Conservation (phyloP, 2,329 filamentous ascomycete species). For the Sclerotinia subarctica region DNA sequence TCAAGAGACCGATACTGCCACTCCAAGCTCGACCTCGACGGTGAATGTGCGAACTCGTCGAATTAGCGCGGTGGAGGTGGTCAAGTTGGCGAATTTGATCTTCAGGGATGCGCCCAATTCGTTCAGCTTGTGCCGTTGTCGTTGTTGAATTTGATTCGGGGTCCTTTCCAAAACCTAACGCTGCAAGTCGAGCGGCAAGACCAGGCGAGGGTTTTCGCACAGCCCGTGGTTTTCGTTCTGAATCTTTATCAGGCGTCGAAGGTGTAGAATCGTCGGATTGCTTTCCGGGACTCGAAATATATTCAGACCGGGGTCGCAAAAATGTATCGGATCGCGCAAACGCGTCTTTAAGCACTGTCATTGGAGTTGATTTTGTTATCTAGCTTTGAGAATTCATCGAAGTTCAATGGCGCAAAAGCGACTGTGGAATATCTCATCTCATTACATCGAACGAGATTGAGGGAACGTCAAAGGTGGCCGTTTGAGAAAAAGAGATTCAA, state of each 20-base stretch:
- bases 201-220: slow-evolving; percentile 61
- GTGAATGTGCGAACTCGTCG: slow-evolving; percentile 50
- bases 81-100: slow-evolving; percentile 68
- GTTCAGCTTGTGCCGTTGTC: slow-evolving; percentile 37
- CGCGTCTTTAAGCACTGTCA: slow-evolving; percentile 28
- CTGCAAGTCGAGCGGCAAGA: slow-evolving; percentile 62
- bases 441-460: slow-evolving; percentile 15
- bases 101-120: slow-evolving; percentile 68
- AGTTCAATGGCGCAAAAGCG: slow-evolving; percentile 20
- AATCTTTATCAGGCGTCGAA: slow-evolving; percentile 26
- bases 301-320: slow-evolving; percentile 26
- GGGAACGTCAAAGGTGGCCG: background rate
- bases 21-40: slow-evolving; percentile 71
- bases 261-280: slow-evolving; percentile 22
- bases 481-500: background rate
- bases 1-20: slow-evolving; percentile 49
- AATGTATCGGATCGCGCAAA: slow-evolving; percentile 28
- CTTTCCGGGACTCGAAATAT: slow-evolving; percentile 14
- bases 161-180: slow-evolving; percentile 55
- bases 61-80: slow-evolving; percentile 59
- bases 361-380: slow-evolving; percentile 22
- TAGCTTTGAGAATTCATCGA: slow-evolving; percentile 15
- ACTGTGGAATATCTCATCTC: slow-evolving; percentile 1
- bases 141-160: slow-evolving; percentile 25
- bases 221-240: slow-evolving; percentile 30